Evolutionary conservation across 352 stramenopile genomes (phyloP), one percentile per base, ranked within the genome.

Genomic region (Phytophthora constricta): DNA sequence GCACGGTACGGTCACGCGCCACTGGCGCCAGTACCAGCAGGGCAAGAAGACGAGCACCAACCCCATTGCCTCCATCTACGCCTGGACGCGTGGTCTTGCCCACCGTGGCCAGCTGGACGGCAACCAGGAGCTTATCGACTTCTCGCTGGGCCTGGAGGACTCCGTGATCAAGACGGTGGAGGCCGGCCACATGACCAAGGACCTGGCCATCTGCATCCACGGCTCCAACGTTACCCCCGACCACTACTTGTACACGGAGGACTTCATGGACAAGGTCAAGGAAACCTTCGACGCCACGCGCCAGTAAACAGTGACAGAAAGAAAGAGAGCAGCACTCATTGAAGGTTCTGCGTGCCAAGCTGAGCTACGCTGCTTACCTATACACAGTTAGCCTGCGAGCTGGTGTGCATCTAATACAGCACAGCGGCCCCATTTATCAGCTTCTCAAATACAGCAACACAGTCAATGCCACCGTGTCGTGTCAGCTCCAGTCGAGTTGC

Each of bases 191-290:
- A 93, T 95, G 86, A 95, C 86, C 58, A 95, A 95, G 77, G 86
- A 95, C 58, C 59, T 95, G 37, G 86, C 86, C 22, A 87, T 95
- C 59, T 90, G 80, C 67, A 74, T 93, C 62, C 81, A 93, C 71
- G 86, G 76, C 56, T 77, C 70, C 19, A 80, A 79, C 61, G 73
- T 85, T 27, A 85, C 70, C 27, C 67, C 70, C 16, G 76, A 85
- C 48, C 76, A 85, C 64, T 85, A 82, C 62, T 37, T 85, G 47
- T 81, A 79, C 66, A 86, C 74, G 33, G 86, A 91, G 72, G 72
- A 89, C 56, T 96, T 96, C 71, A 91, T 96, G 82, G 86, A 94
- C 77, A 87, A 93, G 72, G 79, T 96, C 70, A 92, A 92, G 79
- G 79, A 91, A 41, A 86, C 74, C 9, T 90, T 89, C 55, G 82